phyloP scores from a whole-genome alignment of 768 basidiomycete genomes.

The Russula abietina region DNA sequence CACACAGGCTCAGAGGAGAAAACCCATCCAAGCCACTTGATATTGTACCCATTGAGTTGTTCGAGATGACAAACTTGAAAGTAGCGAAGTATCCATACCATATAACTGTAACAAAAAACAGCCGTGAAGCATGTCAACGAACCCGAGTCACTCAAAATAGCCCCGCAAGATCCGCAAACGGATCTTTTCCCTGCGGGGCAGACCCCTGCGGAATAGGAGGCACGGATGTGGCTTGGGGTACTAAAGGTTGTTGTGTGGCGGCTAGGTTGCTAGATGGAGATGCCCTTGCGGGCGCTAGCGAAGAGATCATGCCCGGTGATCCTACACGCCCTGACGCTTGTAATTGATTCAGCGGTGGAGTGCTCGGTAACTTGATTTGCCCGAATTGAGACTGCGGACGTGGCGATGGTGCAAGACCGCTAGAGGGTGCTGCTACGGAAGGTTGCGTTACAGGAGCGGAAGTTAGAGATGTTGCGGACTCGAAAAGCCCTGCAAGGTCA shows the following conservation, averaged over 20 bases:
- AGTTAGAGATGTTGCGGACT: constrained; percentile 26
- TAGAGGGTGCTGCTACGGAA: background rate
- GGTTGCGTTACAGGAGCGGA: background rate
- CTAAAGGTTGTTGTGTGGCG: constrained; percentile 17
- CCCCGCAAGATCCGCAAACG: constrained; percentile 77
- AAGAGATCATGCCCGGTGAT: background rate
- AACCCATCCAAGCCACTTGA: constrained; percentile 2
- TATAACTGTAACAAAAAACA: constrained; percentile 1
- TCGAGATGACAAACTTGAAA: constrained; percentile 6
- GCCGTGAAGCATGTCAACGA: background rate
- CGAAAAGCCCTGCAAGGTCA: constrained; percentile 63
- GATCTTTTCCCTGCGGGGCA: constrained; percentile 57
- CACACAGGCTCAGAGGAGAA: background rate
- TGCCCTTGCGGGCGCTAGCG: background rate
- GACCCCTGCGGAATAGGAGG: constrained; percentile 24
- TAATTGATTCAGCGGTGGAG: constrained; percentile 19
- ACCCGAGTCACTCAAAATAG: constrained; percentile 45
- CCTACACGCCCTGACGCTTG: constrained; percentile 17
- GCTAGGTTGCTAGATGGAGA: constrained; percentile 6
- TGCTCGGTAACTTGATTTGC: constrained; percentile 23
- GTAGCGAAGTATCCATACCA: background rate
- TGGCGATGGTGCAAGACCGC: constrained; percentile 2
- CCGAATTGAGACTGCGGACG: constrained; percentile 19
- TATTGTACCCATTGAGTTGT: constrained; percentile 10
- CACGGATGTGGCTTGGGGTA: constrained; percentile 13